Evolutionary conservation across 352 stramenopile genomes (phyloP).

Genomic region (Globisporangium viniferum): DNA sequence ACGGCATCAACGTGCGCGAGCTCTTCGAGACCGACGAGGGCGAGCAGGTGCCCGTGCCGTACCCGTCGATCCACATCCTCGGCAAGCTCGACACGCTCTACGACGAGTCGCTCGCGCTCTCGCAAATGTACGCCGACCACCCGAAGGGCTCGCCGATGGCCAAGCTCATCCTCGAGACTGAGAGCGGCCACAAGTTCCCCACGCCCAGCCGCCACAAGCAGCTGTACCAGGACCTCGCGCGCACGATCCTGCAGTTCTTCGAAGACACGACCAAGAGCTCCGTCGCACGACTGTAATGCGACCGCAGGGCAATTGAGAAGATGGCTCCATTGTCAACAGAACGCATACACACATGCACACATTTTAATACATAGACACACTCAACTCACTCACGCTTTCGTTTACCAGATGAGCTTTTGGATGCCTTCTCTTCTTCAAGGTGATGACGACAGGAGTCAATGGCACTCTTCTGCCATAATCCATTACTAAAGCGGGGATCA

Average conservation of each 20-base stretch:
- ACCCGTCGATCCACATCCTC: conserved; percentile 50
- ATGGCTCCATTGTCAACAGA: not conserved
- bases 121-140: conserved; percentile 41
- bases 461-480: conserved; percentile 1
- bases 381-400: not conserved
- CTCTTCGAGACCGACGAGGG: conserved; percentile 31
- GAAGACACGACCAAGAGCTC: conserved; percentile 29
- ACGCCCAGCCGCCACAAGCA: conserved; percentile 41
- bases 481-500: not conserved
- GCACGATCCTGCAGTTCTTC: conserved; percentile 47
- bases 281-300: conserved; percentile 22
- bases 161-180: conserved; percentile 41
- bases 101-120: conserved; percentile 35
- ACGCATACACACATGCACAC: not conserved
- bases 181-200: conserved; percentile 66
- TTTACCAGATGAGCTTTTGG: not conserved
- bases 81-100: conserved; percentile 51
- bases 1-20: conserved; percentile 31
- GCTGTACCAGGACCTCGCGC: conserved; percentile 41
- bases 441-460: not conserved
- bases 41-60: conserved; percentile 18
- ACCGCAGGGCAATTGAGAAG: not conserved
- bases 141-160: conserved; percentile 26
- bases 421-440: not conserved
- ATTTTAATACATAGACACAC: not conserved